Conservation (phyloP, 2,329 filamentous ascomycete species). For the Lachnellula hyalina region DNA sequence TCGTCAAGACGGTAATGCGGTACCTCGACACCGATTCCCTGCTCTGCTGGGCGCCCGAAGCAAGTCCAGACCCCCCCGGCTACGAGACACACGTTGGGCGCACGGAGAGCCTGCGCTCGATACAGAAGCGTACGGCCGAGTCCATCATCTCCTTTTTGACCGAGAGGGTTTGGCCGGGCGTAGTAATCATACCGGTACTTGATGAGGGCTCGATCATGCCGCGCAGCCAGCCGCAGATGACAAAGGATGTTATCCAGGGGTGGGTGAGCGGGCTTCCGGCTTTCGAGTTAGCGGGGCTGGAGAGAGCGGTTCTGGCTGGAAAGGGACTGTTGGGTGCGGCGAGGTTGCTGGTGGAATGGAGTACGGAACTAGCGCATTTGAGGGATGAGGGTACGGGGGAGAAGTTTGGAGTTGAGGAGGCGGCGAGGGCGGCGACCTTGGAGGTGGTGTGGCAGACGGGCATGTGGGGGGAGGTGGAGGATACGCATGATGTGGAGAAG, state of each 20-base stretch:
- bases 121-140: slow-evolving; percentile 65
- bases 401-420: slow-evolving; percentile 76
- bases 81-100: slow-evolving; percentile 40
- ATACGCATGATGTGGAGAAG: slow-evolving; percentile 93
- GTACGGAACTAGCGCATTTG: slow-evolving; percentile 58
- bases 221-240: slow-evolving; percentile 63
- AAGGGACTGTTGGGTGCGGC: slow-evolving; percentile 80
- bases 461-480: slow-evolving; percentile 91
- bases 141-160: slow-evolving; percentile 69
- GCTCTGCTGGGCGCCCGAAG: slow-evolving; percentile 76
- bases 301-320: slow-evolving; percentile 75
- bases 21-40: slow-evolving; percentile 91
- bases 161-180: slow-evolving; percentile 74
- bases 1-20: slow-evolving; percentile 66
- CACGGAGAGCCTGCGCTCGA: slow-evolving; percentile 58
- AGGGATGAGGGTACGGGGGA: slow-evolving; percentile 29
- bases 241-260: slow-evolving; percentile 68
- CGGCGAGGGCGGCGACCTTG: slow-evolving; percentile 68
- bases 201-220: slow-evolving; percentile 73
- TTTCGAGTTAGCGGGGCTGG: slow-evolving; percentile 82
- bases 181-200: slow-evolving; percentile 76
- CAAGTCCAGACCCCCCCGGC: slow-evolving; percentile 41
- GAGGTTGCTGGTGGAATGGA: slow-evolving; percentile 82
- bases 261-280: slow-evolving; percentile 70
- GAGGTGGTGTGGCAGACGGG: slow-evolving; percentile 88